These are phyloP conservation scores for Rhodotorula diobovata DNA, from an alignment of 768 basidiomycete species.

Conservation along the genomic window DNA sequence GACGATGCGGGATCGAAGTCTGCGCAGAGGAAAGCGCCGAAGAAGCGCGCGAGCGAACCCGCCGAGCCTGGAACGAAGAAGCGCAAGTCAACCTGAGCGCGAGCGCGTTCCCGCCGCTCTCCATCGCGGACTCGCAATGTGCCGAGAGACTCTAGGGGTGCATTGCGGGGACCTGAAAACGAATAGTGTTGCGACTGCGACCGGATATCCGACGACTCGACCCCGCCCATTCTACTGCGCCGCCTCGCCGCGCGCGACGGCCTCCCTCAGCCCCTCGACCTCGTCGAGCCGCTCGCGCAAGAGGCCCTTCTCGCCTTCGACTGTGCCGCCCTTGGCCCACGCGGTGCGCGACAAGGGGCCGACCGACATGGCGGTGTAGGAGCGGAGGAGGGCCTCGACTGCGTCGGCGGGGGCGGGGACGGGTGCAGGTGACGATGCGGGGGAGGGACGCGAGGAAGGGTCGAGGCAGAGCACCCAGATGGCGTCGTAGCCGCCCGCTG, in stretches of 20 bases:
- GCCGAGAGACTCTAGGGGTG: too few relatives aligned
- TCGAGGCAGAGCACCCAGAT: constrained; percentile 81
- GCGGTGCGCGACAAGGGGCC: constrained; percentile 46
- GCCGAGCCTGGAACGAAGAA: constrained; percentile 1
- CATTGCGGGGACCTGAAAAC: too few relatives aligned
- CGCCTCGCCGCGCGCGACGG: constrained; percentile 9
- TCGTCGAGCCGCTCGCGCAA: constrained; percentile 13
- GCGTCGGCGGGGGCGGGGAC: constrained; percentile 48
- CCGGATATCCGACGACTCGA: too few relatives aligned
- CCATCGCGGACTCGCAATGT: too few relatives aligned
- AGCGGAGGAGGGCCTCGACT: constrained; percentile 47
- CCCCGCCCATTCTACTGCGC: neutral
- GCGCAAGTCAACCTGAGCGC: neutral
- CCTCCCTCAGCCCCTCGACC: constrained; percentile 25
- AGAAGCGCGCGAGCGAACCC: neutral
- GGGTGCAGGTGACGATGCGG: constrained; percentile 51
- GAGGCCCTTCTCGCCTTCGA: constrained; percentile 29
- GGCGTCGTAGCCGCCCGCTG: constrained; percentile 96
- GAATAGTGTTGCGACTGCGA: too few relatives aligned
- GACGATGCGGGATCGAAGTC: neutral
- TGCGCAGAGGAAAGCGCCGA: neutral
- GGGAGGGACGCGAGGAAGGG: constrained; percentile 51
- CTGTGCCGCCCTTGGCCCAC: constrained; percentile 42
- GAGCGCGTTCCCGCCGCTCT: neutral
- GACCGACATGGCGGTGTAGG: constrained; percentile 49